phyloP scores from a whole-genome alignment of 176 grass and related monocot species.

The Cenchrus fungigraminus region DNA sequence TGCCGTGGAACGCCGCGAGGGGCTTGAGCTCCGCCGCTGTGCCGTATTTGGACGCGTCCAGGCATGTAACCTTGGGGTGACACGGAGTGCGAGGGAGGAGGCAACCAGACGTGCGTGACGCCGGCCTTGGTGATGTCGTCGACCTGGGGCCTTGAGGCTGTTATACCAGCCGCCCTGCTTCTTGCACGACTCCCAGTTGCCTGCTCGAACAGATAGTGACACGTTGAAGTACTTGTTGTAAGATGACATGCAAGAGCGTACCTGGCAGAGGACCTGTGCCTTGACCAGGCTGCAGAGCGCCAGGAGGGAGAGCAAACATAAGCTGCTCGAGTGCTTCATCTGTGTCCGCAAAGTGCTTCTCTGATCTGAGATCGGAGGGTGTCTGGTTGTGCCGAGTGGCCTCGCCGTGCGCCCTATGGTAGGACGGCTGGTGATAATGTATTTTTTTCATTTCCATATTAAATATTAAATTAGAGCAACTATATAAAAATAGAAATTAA shows the following conservation, averaged over 20 bases:
- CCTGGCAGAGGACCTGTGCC: constrained; percentile 74
- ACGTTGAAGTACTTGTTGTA: background rate
- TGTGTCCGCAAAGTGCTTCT: background rate
- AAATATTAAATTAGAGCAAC: too few relatives aligned
- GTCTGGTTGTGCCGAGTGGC: background rate
- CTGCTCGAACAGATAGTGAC: constrained; percentile 23
- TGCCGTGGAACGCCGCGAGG: constrained; percentile 52
- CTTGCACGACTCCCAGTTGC: constrained; percentile 85
- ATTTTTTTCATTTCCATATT: too few relatives aligned
- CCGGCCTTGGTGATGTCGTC: constrained; percentile 56
- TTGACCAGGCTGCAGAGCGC: constrained; percentile 37
- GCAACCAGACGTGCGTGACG: constrained; percentile 70
- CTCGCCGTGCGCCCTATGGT: background rate
- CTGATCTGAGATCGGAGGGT: background rate
- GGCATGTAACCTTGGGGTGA: constrained; percentile 76
- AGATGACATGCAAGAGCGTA: background rate
- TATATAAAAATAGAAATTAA: too few relatives aligned
- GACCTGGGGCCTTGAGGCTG: constrained; percentile 48
- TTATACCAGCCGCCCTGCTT: constrained; percentile 76
- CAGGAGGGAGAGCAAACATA: constrained; percentile 37
- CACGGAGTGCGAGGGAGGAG: constrained; percentile 77
- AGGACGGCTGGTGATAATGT: too few relatives aligned
- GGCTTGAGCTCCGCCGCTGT: constrained; percentile 52
- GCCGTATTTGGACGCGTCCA: constrained; percentile 68
- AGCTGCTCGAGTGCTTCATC: background rate